Evolutionary conservation across 2,329 filamentous ascomycete species (phyloP), one percentile per base, ranked within the genome.

Genomic region (Cercospora zeae-maydis): DNA sequence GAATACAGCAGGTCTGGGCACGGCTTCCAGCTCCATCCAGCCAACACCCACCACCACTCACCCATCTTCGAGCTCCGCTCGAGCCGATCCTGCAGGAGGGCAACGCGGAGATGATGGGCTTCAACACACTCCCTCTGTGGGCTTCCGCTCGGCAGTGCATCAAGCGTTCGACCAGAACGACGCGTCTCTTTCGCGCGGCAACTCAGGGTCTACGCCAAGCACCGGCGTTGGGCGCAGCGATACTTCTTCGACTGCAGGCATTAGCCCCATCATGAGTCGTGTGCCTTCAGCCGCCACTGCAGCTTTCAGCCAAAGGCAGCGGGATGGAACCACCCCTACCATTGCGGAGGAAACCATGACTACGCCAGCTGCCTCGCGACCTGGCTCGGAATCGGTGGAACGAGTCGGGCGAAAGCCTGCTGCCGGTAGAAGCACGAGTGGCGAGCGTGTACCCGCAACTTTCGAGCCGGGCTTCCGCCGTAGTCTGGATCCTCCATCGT

Each of bases 201-300:
- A 78, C 58, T 73, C 72, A 10, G 68, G 71, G 36, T 73, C 71
- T 21, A 62, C 53, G 19, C 51, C 60, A 11, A 62, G 56, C 30
- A 65, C 59, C 9, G 67, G 62, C 14, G 65, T 74, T 8, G 66
- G 65, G 37, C 64, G 86, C 64, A 87, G 84, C 58, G 84, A 88
- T 67, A 88, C 86, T 62, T 82, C 82, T 63, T 86, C 85, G 65
- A 88, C 86, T 8, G 81, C 82, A 54, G 80, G 80, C 30, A 86
- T 89, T 65, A 88, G 86, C 70, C 87, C 87, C 1, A 89, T 89
- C 59, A 87, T 89, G 74, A 83, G 80, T 66, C 77, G 79, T 57
- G 82, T 80, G n/a, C 80, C 83, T 5, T 82, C 82, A 62, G 75
- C 75, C 53, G 76, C 74, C 9, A 71, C 73, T 49, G 66, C 63